phyloP scores from a whole-genome alignment of 2,329 filamentous ascomycete genomes.

The Scytalidium lignicola region DNA sequence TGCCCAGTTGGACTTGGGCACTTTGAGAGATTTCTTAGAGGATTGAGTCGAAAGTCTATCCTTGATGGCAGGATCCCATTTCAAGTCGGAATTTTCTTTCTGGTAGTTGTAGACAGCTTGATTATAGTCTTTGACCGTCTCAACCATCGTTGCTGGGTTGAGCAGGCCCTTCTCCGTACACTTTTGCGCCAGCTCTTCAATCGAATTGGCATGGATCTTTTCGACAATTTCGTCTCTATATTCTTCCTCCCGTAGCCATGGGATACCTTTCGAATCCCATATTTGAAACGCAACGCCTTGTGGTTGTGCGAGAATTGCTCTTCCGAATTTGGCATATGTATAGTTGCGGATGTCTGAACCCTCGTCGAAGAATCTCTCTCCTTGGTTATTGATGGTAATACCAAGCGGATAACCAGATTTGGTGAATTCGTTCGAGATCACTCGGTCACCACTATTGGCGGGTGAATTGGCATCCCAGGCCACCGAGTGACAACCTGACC shows the following conservation, averaged over 20 bases:
- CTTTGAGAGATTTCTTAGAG: constrained; percentile 31
- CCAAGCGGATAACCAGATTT: constrained; percentile 66
- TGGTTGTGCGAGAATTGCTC: constrained; percentile 55
- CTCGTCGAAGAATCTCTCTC: constrained; percentile 61
- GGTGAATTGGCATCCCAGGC: constrained; percentile 61
- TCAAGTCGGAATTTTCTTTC: constrained; percentile 36
- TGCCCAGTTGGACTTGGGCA: constrained; percentile 65
- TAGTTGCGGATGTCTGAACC: constrained; percentile 61
- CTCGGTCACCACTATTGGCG: constrained; percentile 47
- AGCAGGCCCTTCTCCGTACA: constrained; percentile 42
- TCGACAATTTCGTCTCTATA: constrained; percentile 54
- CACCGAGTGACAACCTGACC: constrained; percentile 59
- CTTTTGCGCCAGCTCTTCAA: constrained; percentile 52
- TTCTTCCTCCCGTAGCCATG: constrained; percentile 55
- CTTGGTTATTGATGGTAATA: constrained; percentile 56
- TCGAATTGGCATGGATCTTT: constrained; percentile 42
- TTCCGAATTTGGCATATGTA: constrained; percentile 62
- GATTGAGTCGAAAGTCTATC: constrained; percentile 60
- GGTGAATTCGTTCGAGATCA: constrained; percentile 61
- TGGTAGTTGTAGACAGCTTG: constrained; percentile 44
- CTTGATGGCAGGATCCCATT: constrained; percentile 55
- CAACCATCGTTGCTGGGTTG: constrained; percentile 40
- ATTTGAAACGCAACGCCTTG: constrained; percentile 57
- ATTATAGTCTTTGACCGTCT: constrained; percentile 53
- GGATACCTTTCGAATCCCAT: constrained; percentile 50